Base-by-base conservation (phyloP, 208 protist genomes). In the Leishmania gerbilli region DNA sequence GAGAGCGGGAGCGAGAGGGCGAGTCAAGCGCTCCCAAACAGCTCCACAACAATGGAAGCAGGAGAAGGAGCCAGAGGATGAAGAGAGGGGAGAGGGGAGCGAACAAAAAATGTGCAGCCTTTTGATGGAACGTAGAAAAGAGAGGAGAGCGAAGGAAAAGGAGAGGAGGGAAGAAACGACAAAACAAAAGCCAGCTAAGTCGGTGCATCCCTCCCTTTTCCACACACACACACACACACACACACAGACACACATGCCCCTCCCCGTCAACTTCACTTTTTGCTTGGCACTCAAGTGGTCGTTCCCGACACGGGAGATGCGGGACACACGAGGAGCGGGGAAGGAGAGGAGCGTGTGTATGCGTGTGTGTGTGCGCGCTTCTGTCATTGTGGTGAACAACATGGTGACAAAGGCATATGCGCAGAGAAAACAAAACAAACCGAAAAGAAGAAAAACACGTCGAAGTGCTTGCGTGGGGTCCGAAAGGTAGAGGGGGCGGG, bases 51-150 rank as follows among this genome's bases (percentile, higher is more conserved):
- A 72, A 24, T 72, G 9, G 31, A 47, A 31, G 17, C 21, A 4
- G 47, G 21, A 31, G 27, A 62, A 64, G 58, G 11, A 34, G 27
- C 27, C 27, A 79, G 45, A 79, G 62, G 55, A 75, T 19, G 8
- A 51, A 60, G 60, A 51, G 55, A 65, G 53, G 1, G 5, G n/a
- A 45, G 42, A 37, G 47, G 1, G 45, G 31, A 2, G 21, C 40
- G 24, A 71, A 68, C 37, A 40, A 68, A 37, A 62, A 62, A 62
- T 9, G 31, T 40, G 62, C 62, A 34, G 58, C 27, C n/a, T 64
- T 34, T 68, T 68, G 42, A 58, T 27, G 31, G 34, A 53, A 64
- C 40, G 17, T 34, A 58, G 21, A 82, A 76, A 71, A 77, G 15
- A 31, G 24, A 7, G 11, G 15, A 67, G 13, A 7, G 62, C 27